These are phyloP conservation scores for Excoecaria agallocha DNA, from an alignment of 345 rosid genomes.

Conservation along the genomic window DNA sequence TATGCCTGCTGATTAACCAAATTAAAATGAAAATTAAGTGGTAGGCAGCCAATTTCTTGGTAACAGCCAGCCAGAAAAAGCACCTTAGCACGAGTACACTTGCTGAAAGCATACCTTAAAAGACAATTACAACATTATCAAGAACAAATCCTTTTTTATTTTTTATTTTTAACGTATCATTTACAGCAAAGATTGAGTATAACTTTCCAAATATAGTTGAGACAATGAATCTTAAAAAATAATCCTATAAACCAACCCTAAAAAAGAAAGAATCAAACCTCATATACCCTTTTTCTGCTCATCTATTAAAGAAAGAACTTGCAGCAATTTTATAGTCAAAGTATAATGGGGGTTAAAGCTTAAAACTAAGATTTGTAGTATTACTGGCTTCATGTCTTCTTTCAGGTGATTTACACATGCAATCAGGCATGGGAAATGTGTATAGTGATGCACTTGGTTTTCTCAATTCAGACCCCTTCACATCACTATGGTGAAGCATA, in stretches of 20 bases:
- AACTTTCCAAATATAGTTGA: neutral
- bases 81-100: neutral
- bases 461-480: constrained; percentile 65
- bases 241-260: constrained; percentile 4
- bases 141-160: no score
- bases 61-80: no score
- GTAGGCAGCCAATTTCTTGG: no score
- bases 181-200: constrained; percentile 13
- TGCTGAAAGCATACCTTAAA: neutral
- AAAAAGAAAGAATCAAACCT: constrained; percentile 17
- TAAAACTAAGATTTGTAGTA: constrained; percentile 13
- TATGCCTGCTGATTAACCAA: no score
- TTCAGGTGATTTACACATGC: constrained; percentile 72
- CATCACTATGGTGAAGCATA: constrained; percentile 72
- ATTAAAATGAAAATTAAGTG: no score
- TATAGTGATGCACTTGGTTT: constrained; percentile 71
- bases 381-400: constrained; percentile 15
- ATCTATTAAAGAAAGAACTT: neutral
- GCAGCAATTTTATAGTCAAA: neutral
- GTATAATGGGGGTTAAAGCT: neutral
- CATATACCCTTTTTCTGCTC: neutral
- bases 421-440: constrained; percentile 94
- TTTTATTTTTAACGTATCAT: neutral
- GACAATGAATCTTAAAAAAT: constrained; percentile 16
- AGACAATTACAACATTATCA: neutral